Evolutionary conservation across 139 green algal species (phyloP), one percentile per base, ranked within the genome.

Genomic region (Nannochloris sp.): DNA sequence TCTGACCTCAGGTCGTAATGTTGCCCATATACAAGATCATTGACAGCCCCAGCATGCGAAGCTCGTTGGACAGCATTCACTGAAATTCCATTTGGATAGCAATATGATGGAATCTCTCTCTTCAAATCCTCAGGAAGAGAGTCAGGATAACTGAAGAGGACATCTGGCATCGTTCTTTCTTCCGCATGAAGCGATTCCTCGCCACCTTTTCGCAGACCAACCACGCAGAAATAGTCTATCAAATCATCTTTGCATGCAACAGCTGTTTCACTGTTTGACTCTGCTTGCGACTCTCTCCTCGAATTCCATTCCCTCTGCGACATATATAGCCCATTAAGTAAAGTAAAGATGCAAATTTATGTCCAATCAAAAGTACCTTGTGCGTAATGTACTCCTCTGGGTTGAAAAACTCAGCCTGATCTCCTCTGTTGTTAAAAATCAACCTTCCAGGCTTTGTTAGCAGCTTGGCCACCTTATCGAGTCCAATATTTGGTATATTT

Each of bases 11-110:
- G 48, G 49, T 71, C 55, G 59, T 80, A 76, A 31, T 71, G 70
- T 61, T 86, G 75, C 49, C 80, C 80, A 72, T 85, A 88, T 29
- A 93, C 66, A 30, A 95, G 57, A 48, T 90, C 82, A 51, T 92
- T 82, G 51, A 95, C 64, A 2, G 67, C 66, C 17, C 49, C 75
- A 78, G 87, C 79, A 71, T 57, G 79, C 49, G 86, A 80, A 2
- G 73, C 87, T 56, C 85, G 77, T 36, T 84, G 77, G 60, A 95
- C 66, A 62, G 83, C 71, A 46, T 70, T 56, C 2, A 83, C 78
- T 10, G 80, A 49, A 26, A 92, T 78, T 59, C 86, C 85, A 56
- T 79, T 62, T 0, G 73, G 81, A 67, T 93, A 95, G 71, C 86
- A 94, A 65, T 95, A 87, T 25, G 59, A 59, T 2, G 80, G 70